Base-by-base conservation (phyloP, 2,329 filamentous ascomycete genomes). In the Xylaria sp. region DNA sequence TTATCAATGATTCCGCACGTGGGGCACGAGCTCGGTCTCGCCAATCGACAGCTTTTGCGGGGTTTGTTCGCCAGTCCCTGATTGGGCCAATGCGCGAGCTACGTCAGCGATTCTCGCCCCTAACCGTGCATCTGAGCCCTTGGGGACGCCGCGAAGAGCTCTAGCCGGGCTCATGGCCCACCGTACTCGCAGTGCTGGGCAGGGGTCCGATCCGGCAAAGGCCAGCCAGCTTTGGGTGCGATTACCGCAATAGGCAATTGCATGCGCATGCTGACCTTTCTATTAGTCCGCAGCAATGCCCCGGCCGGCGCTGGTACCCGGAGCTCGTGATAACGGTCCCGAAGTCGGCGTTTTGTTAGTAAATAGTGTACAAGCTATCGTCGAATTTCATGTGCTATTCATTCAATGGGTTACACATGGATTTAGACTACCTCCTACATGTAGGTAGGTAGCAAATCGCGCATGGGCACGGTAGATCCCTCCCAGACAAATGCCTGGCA, bases 31-130 rank as follows among this genome's bases (percentile, higher is more conserved):
- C 32, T 50, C 55, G 54, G 64, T 60, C 65, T 69, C 63, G 58
- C 59, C 63, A 63, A 66, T 65, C 62, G 32, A 57, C 48, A 44
- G 55, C 15, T 74, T 74, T 75, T 77, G 75, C 75, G 76, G 76
- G 75, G 75, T 73, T 70, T 50, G 10, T 23, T 15, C 2, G 7
- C 23, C 25, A 15, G 54, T 9, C 15, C 39, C 44, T 66, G 44
- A 69, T 71, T 73, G 70, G 71, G 3, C 18, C 23, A 1, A 15
- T 32, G 41, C 32, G 20, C 34, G 25, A 63, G 56, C 65, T 68
- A 73, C 67, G 70, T 72, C 69, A 71, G 62, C 71, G 63, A 64
- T 62, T 44, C 32, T 65, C 59, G 68, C 65, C 44, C 39, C 56
- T 44, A 58, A 58, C 9, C 28, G 39, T 23, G 57, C 23, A 51